phyloP scores from a whole-genome alignment of 2,329 filamentous ascomycete genomes.

The Aschersonia sp. region DNA sequence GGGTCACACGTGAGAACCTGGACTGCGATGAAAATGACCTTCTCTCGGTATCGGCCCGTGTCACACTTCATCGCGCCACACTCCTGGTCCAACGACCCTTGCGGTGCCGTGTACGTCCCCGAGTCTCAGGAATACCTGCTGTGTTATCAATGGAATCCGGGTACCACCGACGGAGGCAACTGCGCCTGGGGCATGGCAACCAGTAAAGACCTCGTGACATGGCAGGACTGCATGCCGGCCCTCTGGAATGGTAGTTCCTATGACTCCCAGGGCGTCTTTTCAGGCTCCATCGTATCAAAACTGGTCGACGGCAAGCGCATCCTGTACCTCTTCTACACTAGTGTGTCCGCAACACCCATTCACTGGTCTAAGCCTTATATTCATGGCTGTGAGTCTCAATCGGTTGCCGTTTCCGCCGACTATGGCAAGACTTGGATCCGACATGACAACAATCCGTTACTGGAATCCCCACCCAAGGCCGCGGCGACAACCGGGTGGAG shows the following conservation, averaged over 20 bases:
- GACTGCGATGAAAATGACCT: slow-evolving; percentile 1
- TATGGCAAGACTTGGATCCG: slow-evolving; percentile 8
- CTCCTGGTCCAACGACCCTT: slow-evolving; percentile 25
- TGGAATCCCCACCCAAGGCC: slow-evolving; percentile 7
- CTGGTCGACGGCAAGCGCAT: slow-evolving; percentile 19
- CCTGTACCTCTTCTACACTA: slow-evolving; percentile 25
- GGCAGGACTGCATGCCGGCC: slow-evolving; percentile 6
- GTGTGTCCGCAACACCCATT: slow-evolving; percentile 27
- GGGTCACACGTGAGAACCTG: neutral
- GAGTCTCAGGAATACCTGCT: slow-evolving; percentile 25
- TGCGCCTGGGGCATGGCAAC: slow-evolving; percentile 16
- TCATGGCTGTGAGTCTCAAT: slow-evolving; percentile 27
- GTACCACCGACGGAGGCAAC: slow-evolving; percentile 11
- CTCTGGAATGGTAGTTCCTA: slow-evolving; percentile 16
- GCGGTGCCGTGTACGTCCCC: slow-evolving; percentile 26
- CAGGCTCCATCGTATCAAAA: slow-evolving; percentile 25
- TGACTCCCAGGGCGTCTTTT: slow-evolving; percentile 27
- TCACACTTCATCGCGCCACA: slow-evolving; percentile 22
- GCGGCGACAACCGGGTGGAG: slow-evolving; percentile 11
- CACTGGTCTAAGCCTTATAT: slow-evolving; percentile 28
- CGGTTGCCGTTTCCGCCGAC: slow-evolving; percentile 25
- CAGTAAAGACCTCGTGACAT: slow-evolving; percentile 25
- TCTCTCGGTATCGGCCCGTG: slow-evolving; percentile 4
- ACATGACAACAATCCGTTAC: slow-evolving; percentile 9
- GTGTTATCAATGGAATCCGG: slow-evolving; percentile 19